Evolutionary conservation across 2,329 filamentous ascomycete species (phyloP).

Genomic region (Calonectria montana): DNA sequence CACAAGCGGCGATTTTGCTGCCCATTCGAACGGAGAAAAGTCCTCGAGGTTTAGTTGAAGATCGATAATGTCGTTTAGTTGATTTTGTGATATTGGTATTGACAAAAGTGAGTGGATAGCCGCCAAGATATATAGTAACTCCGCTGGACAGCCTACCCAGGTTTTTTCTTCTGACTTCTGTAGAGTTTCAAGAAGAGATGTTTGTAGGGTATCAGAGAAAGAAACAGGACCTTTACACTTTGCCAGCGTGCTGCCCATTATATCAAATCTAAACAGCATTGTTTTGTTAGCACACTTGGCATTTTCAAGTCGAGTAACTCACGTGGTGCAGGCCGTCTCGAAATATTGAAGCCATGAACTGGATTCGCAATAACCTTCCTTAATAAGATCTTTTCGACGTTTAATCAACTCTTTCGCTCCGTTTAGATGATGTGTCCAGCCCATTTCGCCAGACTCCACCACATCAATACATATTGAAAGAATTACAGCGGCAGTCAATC

Average conservation of each 20-base stretch:
- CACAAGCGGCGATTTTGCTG: neutral
- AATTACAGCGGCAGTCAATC: slow-evolving; percentile 16
- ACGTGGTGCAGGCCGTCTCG: slow-evolving; percentile 28
- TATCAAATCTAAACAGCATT: slow-evolving; percentile 7
- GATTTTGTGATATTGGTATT: neutral
- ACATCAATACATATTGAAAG: slow-evolving; percentile 25
- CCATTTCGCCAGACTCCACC: slow-evolving; percentile 19
- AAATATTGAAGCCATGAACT: slow-evolving; percentile 18
- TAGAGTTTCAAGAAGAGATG: slow-evolving; percentile 4
- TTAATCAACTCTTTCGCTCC: slow-evolving; percentile 20
- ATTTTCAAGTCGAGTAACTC: neutral
- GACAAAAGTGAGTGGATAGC: slow-evolving; percentile 8
- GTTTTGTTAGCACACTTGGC: neutral
- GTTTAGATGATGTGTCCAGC: slow-evolving; percentile 19
- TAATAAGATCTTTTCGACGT: neutral
- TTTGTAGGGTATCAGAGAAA: neutral
- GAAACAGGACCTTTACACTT: neutral
- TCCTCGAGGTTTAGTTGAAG: neutral
- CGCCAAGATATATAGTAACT: slow-evolving; percentile 13
- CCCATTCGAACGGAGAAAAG: slow-evolving; percentile 16
- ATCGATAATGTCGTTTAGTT: neutral
- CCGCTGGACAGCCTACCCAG: slow-evolving; percentile 24
- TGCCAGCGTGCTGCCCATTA: slow-evolving; percentile 20
- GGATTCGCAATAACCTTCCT: neutral
- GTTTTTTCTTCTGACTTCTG: slow-evolving; percentile 27